These are phyloP conservation scores for Penicillium sp. DNA, from an alignment of 2,329 filamentous ascomycete genomes.

Conservation along the genomic window DNA sequence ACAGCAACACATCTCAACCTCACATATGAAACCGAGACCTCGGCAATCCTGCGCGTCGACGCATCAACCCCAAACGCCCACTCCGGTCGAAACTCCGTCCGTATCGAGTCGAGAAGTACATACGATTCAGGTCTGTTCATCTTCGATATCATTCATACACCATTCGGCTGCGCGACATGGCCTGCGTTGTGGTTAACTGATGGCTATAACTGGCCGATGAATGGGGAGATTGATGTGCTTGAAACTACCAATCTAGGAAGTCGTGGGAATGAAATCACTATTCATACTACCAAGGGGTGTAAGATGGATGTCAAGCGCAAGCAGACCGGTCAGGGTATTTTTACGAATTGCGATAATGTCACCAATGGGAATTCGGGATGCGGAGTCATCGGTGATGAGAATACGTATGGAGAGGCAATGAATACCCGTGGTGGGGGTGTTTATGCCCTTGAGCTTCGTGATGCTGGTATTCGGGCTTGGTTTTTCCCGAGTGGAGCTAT, in stretches of 20 bases:
- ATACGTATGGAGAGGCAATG: conserved; percentile 53
- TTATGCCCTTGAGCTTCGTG: conserved; percentile 61
- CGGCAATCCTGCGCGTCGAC: conserved; percentile 61
- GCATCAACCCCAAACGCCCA: conserved; percentile 58
- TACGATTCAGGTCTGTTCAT: conserved; percentile 66
- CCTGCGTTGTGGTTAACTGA: conserved; percentile 66
- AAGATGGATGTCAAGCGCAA: conserved; percentile 55
- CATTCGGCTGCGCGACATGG: conserved; percentile 64
- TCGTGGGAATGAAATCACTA: conserved; percentile 58
- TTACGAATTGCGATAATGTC: conserved; percentile 52
- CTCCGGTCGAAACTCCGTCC: conserved; percentile 62
- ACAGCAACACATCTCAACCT: conserved; percentile 51
- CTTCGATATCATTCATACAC: conserved; percentile 64
- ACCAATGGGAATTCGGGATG: conserved; percentile 58
- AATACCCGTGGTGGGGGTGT: conserved; percentile 58
- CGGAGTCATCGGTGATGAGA: conserved; percentile 47
- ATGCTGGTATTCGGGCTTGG: conserved; percentile 63
- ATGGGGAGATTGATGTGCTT: conserved; percentile 65
- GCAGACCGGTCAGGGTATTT: conserved; percentile 48
- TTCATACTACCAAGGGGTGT: conserved; percentile 58
- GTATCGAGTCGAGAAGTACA: conserved; percentile 59
- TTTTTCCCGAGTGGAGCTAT: conserved; percentile 53
- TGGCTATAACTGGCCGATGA: conserved; percentile 58
- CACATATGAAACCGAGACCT: conserved; percentile 55
- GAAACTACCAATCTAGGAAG: conserved; percentile 57